Evolutionary conservation across 352 stramenopile species (phyloP).

Genomic region (Blastocystis sp.): DNA sequence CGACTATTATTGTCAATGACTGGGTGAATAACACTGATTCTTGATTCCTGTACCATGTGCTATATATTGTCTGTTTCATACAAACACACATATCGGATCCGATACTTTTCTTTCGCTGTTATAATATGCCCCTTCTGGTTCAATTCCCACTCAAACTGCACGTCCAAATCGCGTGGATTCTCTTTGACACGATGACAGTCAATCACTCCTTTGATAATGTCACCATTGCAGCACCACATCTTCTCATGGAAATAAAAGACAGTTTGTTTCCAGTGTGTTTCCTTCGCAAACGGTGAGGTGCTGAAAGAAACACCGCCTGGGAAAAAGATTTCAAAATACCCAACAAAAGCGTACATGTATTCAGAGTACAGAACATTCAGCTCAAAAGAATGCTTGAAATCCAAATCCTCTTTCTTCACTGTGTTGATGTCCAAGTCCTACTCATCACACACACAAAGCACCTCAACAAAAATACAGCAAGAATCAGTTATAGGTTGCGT

Average conservation of each 20-base stretch:
- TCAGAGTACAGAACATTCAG: constrained; percentile 84
- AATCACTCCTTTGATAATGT: constrained; percentile 81
- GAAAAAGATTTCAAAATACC: constrained; percentile 97
- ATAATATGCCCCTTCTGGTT: constrained; percentile 39
- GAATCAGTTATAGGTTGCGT: constrained; percentile 82
- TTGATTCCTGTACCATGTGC: not conserved
- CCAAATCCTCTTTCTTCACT: constrained; percentile 86
- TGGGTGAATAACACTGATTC: not conserved
- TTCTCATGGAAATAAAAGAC: constrained; percentile 87
- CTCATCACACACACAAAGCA: not conserved
- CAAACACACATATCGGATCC: constrained; percentile 50
- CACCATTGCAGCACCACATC: constrained; percentile 75
- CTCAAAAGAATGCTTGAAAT: constrained; percentile 83
- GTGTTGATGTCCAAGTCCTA: constrained; percentile 80
- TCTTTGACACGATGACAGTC: constrained; percentile 78
- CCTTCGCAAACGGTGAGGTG: constrained; percentile 80
- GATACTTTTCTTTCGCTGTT: constrained; percentile 10
- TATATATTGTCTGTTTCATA: not conserved
- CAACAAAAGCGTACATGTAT: constrained; percentile 88
- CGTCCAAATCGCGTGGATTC: constrained; percentile 85
- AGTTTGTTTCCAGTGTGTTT: constrained; percentile 99
- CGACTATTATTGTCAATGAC: not conserved
- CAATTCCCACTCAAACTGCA: not conserved
- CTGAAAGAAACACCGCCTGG: constrained; percentile 89
- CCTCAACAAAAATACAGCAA: constrained; percentile 74